Evolutionary conservation across 768 basidiomycete genomes (phyloP).

Genomic region (Podaxis rugospora): DNA sequence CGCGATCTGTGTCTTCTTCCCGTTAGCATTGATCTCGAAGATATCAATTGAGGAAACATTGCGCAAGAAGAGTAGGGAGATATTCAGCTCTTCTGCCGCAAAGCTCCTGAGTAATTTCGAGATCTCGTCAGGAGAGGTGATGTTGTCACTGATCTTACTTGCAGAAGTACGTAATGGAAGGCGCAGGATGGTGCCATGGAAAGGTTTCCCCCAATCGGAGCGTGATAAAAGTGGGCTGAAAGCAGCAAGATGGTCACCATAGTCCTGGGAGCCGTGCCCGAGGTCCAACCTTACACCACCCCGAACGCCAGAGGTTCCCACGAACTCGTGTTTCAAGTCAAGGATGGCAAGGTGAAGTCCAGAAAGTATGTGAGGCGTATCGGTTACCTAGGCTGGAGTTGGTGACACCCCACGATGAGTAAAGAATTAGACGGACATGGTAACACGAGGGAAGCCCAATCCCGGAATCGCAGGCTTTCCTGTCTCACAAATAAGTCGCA

Average conservation of each 20-base stretch:
- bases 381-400: conserved; percentile 33
- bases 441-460: conserved; percentile 24
- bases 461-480: conserved; percentile 23
- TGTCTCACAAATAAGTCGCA: not conserved
- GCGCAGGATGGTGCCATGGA: conserved; percentile 40
- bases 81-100: conserved; percentile 32
- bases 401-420: not conserved
- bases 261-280: conserved; percentile 14
- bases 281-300: conserved; percentile 23
- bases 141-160: conserved; percentile 31
- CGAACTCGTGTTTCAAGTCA: conserved; percentile 33
- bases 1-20: conserved; percentile 7
- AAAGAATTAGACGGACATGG: conserved; percentile 17
- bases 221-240: conserved; percentile 24
- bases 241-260: conserved; percentile 26
- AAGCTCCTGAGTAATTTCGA: conserved; percentile 36
- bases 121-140: conserved; percentile 28
- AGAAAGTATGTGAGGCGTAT: conserved; percentile 47
- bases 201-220: conserved; percentile 14
- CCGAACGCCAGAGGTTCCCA: conserved; percentile 20
- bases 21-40: conserved; percentile 28
- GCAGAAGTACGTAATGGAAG: conserved; percentile 36
- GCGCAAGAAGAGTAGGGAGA: conserved; percentile 41
- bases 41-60: conserved; percentile 36
- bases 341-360: conserved; percentile 33